These are phyloP conservation scores for Pestalotiopsis sp. DNA, from an alignment of 2,329 filamentous ascomycete genomes.

Conservation along the genomic window DNA sequence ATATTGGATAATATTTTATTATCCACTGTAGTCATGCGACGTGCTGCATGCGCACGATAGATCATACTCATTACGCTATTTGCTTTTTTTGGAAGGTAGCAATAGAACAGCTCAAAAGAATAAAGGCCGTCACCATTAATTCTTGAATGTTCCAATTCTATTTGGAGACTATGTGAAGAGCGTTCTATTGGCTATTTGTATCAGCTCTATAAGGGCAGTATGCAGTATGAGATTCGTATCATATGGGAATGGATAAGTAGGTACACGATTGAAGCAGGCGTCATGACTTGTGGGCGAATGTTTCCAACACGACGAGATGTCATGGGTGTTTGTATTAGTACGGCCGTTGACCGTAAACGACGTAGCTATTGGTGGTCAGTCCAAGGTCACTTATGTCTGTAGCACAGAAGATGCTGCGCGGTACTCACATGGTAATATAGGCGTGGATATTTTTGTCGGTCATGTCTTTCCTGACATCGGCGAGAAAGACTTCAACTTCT, in stretches of 20 bases:
- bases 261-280: background rate
- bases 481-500: conserved; percentile 34
- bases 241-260: background rate
- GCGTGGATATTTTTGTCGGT: conserved; percentile 33
- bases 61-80: background rate
- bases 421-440: conserved; percentile 32
- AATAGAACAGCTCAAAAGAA: background rate
- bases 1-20: background rate
- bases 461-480: conserved; percentile 34
- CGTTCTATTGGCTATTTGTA: background rate
- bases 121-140: background rate
- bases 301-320: background rate
- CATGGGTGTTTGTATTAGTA: background rate
- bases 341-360: conserved; percentile 6
- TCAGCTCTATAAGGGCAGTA: background rate
- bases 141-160: background rate
- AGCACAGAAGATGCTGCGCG: background rate
- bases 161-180: background rate
- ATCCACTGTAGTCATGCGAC: background rate
- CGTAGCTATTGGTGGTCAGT: conserved; percentile 4
- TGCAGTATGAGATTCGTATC: background rate
- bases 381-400: background rate
- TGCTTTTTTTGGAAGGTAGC: conserved; percentile 6
- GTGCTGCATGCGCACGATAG: background rate
- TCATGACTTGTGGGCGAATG: background rate